Base-by-base conservation (phyloP, 805 yeast species). In the Helenozyma baotianmanensis region DNA sequence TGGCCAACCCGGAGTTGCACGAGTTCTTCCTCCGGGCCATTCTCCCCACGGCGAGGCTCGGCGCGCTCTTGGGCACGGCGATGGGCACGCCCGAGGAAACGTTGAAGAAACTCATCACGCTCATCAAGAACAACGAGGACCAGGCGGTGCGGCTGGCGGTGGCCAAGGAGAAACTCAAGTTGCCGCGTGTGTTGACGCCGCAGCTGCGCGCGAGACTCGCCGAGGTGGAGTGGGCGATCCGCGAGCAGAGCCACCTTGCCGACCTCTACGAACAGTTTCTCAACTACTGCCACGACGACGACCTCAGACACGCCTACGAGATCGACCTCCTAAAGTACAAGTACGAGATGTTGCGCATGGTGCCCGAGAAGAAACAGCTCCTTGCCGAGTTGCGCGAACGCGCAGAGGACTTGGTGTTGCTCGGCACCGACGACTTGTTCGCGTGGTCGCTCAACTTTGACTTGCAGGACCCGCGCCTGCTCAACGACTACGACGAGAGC, bases 361-460 rank as follows among this genome's bases (percentile, higher is more conserved):
- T 76, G 22, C 86, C 92, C 0, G 78, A 80, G 35, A 51, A 54
- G 11, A 27, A n/a, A 3, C 38, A 35, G 2, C 47, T 71, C 17
- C 61, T 62, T 8, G 45, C 47, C 1, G 69, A 72, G 17, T 58
- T 88, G 4, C 61, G 62, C 27, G 76, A 72, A 8, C 68, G 77
- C 70, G 75, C 77, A 1, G 79, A 76, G 10, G 94, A 82, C 22
- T 75, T 89, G 80, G 76, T 88, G 3, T 60, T 81, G 11, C 75
- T 90, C 11, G 72, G 76, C 24, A 74, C 80, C 14, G 68, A 71
- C 1, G 77, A 78, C 5, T 64, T 74, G 23, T 60, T 72, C 19
- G 85, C 88, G 1, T 89, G 96, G 95, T 66, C 70, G 23, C 50
- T 80, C 9, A 76, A 76, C 48, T 73, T 87, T 36, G 92, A 88